Evolutionary conservation across 192 early-diverging fungal genomes (phyloP).

Genomic region (Backusella mclennaniae): DNA sequence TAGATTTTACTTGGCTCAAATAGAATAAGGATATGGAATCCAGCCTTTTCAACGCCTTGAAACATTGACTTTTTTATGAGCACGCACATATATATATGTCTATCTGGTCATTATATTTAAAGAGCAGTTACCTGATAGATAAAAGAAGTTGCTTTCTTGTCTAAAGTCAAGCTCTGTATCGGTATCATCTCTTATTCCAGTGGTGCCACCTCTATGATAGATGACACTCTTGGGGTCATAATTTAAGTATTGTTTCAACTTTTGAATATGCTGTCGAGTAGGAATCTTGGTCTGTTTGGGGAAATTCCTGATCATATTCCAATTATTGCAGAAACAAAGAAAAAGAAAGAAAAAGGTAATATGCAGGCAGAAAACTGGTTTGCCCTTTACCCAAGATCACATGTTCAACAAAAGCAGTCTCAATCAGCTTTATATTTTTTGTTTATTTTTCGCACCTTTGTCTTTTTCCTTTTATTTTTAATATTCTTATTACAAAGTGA

Average conservation of each 20-base stretch:
- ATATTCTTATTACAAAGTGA: not conserved
- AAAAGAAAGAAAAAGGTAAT: not conserved
- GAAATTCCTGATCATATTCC: not conserved
- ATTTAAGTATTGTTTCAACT: slow-evolving; percentile 2
- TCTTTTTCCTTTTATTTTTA: not conserved
- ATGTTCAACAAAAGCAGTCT: not conserved
- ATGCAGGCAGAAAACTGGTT: not conserved
- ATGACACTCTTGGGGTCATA: slow-evolving; percentile 18
- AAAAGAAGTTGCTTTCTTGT: slow-evolving; percentile 90
- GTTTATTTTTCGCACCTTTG: not conserved
- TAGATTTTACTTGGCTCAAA: slow-evolving; percentile 56
- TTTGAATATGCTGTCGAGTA: slow-evolving; percentile 31
- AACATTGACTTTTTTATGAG: slow-evolving; percentile 17
- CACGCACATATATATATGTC: not conserved
- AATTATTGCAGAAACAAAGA: not conserved
- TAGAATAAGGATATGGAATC: slow-evolving; percentile 71
- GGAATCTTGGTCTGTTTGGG: not conserved
- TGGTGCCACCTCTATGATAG: slow-evolving; percentile 49
- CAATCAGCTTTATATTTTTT: not conserved
- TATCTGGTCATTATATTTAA: slow-evolving; percentile 12
- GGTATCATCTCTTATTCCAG: slow-evolving; percentile 47
- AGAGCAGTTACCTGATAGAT: slow-evolving; percentile 63
- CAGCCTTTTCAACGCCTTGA: slow-evolving; percentile 68
- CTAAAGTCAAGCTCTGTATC: slow-evolving; percentile 71
- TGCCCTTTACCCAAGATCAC: not conserved